phyloP scores from a whole-genome alignment of 1,284 basidiomycete species.

The Boletellus deceptivus region DNA sequence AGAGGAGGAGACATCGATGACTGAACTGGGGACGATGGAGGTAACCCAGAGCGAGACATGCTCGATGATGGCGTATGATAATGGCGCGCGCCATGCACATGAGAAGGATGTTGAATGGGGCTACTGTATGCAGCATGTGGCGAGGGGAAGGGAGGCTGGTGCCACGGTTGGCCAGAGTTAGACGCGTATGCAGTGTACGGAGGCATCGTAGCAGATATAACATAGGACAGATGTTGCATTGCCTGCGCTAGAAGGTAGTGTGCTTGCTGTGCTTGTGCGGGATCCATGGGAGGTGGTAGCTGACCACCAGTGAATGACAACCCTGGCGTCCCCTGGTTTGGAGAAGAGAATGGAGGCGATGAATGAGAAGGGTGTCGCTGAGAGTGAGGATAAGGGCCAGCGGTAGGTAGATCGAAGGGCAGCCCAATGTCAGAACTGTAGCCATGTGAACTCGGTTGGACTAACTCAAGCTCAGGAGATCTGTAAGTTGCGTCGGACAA shows the following conservation, averaged over 20 bases:
- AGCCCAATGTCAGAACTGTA: background rate
- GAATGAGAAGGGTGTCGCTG: slow-evolving; percentile 21
- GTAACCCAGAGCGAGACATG: slow-evolving; percentile 13
- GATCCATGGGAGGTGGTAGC: slow-evolving; percentile 24
- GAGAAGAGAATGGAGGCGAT: slow-evolving; percentile 15
- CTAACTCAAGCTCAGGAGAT: slow-evolving; percentile 9
- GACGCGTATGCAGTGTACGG: slow-evolving; percentile 21
- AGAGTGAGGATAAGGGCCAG: slow-evolving; percentile 4
- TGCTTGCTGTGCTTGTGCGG: slow-evolving; percentile 31
- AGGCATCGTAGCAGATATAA: slow-evolving; percentile 32
- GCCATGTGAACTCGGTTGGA: background rate
- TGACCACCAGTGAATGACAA: slow-evolving; percentile 8
- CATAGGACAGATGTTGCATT: slow-evolving; percentile 33
- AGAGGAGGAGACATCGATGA: slow-evolving; percentile 16
- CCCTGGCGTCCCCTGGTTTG: slow-evolving; percentile 7
- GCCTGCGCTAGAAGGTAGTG: slow-evolving; percentile 33
- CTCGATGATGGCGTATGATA: slow-evolving; percentile 28
- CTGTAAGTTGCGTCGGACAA: slow-evolving; percentile 5
- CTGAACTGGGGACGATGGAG: slow-evolving; percentile 26
- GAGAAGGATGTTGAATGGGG: slow-evolving; percentile 14
- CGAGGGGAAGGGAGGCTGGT: slow-evolving; percentile 2
- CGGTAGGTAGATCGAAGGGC: slow-evolving; percentile 1
- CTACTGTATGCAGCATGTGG: slow-evolving; percentile 11
- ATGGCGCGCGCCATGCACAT: slow-evolving; percentile 5
- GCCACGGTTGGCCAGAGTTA: slow-evolving; percentile 23